phyloP scores from a whole-genome alignment of 495 filamentous ascomycete species.

The Pseudoneurospora amorphoporcata region DNA sequence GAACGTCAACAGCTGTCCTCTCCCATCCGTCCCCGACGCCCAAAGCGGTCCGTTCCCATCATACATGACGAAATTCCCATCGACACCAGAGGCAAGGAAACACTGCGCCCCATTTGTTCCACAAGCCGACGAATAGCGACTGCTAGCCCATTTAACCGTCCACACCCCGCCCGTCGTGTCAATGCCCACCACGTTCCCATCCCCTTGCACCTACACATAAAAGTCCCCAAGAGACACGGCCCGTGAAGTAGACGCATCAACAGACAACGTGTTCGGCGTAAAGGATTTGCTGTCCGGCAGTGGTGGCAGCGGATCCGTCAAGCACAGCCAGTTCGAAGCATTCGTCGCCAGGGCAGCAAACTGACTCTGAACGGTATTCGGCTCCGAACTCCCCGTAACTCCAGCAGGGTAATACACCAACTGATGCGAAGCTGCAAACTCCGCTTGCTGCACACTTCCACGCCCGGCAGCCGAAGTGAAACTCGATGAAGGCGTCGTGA shows the following conservation, averaged over 20 bases:
- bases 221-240: conserved; percentile 3
- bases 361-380: conserved; percentile 2
- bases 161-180: conserved; percentile 7
- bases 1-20: conserved; percentile 1
- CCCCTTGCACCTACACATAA: conserved; percentile 9
- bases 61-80: conserved; percentile 2
- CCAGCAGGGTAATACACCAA: conserved; percentile 4
- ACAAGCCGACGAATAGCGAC: background rate
- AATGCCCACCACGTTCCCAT: conserved; percentile 10
- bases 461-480: background rate
- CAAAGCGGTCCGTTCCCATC: conserved; percentile 5
- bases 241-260: background rate
- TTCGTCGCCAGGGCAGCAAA: conserved; percentile 2
- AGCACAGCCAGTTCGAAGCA: conserved; percentile 10
- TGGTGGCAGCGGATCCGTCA: conserved; percentile 4
- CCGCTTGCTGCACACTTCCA: background rate
- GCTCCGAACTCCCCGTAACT: background rate
- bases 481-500: background rate
- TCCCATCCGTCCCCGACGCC: conserved; percentile 2
- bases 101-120: conserved; percentile 2
- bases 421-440: conserved; percentile 5
- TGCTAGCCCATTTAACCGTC: conserved; percentile 7
- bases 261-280: background rate
- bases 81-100: background rate
- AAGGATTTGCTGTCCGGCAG: conserved; percentile 1